Percentiles rank a stretch among this genome's conserved stretches.
Evolutionary conservation across 2,329 filamentous ascomycete species (phyloP).

Genomic region (Biscogniauxia mediterranea): DNA sequence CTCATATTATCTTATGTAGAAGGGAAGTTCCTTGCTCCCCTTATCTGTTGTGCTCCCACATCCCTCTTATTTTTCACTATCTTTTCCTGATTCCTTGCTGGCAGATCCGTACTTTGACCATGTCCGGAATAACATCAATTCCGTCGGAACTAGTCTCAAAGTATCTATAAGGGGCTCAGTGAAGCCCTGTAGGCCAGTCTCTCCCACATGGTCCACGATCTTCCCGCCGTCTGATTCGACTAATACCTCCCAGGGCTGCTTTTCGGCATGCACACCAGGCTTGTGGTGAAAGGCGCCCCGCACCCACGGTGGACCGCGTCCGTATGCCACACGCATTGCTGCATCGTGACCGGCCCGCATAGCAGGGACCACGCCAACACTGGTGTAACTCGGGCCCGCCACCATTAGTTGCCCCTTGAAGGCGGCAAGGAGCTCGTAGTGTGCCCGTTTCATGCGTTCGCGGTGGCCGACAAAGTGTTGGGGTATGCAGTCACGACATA

Average conservation of each 20-base stretch:
- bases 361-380: conserved; percentile 50
- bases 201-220: conserved; percentile 23
- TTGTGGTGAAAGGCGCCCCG: no score
- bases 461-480: conserved; percentile 84
- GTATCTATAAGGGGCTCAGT: conserved; percentile 3
- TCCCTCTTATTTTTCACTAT: no score
- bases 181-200: conserved; percentile 27
- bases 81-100: no score
- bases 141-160: no score
- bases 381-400: conserved; percentile 53
- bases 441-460: conserved; percentile 55
- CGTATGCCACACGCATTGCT: conserved; percentile 38
- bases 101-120: no score
- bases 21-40: no score
- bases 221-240: neutral
- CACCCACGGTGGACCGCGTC: conserved; percentile 22
- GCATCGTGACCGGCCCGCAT: conserved; percentile 50
- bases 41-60: no score
- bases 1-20: no score
- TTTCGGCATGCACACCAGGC: no score
- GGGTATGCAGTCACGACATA: conserved; percentile 74
- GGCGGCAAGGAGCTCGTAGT: conserved; percentile 49
- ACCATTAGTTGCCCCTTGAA: conserved; percentile 67
- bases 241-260: no score
- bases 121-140: no score